Evolutionary conservation across 2,329 filamentous ascomycete species (phyloP).

Genomic region (Reticulascus tulasneorum): DNA sequence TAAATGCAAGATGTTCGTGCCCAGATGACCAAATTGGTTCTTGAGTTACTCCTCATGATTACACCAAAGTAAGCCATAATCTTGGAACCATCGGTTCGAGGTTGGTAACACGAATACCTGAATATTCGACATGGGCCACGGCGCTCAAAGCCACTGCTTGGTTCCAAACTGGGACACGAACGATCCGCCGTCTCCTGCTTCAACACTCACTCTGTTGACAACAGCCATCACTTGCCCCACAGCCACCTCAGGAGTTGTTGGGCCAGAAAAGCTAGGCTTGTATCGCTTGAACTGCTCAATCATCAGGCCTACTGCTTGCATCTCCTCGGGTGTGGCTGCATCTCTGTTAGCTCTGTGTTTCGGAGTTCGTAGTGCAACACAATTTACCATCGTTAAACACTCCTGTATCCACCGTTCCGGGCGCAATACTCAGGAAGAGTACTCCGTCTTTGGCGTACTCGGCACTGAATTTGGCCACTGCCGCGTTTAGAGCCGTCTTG

Average conservation of each 20-base stretch:
- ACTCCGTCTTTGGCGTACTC: conserved; percentile 47
- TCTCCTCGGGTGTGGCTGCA: conserved; percentile 22
- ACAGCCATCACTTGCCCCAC: conserved; percentile 28
- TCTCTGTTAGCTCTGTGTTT: background rate
- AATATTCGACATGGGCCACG: no score
- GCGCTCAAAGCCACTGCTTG: conserved; percentile 45
- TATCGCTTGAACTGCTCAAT: conserved; percentile 27
- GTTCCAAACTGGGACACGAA: conserved; percentile 53
- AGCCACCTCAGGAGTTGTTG: conserved; percentile 30
- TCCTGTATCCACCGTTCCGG: conserved; percentile 46
- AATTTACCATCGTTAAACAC: background rate
- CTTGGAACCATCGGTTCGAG: no score
- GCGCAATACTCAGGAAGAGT: conserved; percentile 47
- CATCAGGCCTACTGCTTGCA: conserved; percentile 18
- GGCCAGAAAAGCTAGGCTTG: conserved; percentile 35
- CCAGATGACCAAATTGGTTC: no score
- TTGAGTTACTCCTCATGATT: no score
- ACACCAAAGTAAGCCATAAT: no score
- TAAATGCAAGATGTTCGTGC: no score
- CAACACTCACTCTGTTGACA: conserved; percentile 33
- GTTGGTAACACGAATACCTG: no score
- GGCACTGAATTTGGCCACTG: conserved; percentile 49
- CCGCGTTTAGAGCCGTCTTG: conserved; percentile 50
- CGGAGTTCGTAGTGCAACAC: background rate
- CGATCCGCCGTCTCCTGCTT: conserved; percentile 41